Base-by-base conservation (phyloP, 2,329 filamentous ascomycete species). In the Drechslera avenae region DNA sequence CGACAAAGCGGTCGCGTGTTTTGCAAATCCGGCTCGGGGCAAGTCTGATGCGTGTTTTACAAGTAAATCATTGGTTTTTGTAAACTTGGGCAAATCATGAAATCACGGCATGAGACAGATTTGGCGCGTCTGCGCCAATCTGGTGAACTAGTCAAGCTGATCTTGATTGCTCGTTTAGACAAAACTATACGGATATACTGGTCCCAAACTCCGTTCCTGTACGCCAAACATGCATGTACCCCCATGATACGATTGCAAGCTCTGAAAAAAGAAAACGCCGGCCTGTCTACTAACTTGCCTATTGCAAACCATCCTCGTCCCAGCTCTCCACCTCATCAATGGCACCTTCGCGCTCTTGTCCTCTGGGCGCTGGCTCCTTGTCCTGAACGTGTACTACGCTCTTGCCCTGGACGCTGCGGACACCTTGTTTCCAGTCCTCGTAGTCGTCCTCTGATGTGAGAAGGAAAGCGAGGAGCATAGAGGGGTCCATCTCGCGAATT, bases 391-490 rank as follows among this genome's bases (percentile, higher is more conserved):
- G 90, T 40, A 97, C 88, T 44, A 99, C 90, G 5, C 86, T 81
- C 72, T 96, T 97, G 8, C 72, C 72, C 50, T 89, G 85, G 7
- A 89, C 85, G 61, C 88, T 84, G 60, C 85, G 85, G 2, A 96
- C 81, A n/a, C 85, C 83, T 51, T 83, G 79, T 66, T 90, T 88
- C 92, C 92, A 97, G 45, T 85, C 82, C 32, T 82, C 76, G 88
- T 93, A 97, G 60, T 99, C 94, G 35, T 86, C 82, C 62, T 93
- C 86, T 50, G 89, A 85, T 33, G 82, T 83, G 55, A 99, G 91
- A 30, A 99, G 76, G 66, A 97, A 97, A 4, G 91, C 93, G 59
- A 99, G 90, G 34, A 99, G 78, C 94, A 99, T 99, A 67, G 91
- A 97, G 0, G 94, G 94, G 66, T 99, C 94, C 90, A 99, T 94